Base-by-base conservation (phyloP, 352 stramenopile species). In the Phytophthora macrochlamydospora region DNA sequence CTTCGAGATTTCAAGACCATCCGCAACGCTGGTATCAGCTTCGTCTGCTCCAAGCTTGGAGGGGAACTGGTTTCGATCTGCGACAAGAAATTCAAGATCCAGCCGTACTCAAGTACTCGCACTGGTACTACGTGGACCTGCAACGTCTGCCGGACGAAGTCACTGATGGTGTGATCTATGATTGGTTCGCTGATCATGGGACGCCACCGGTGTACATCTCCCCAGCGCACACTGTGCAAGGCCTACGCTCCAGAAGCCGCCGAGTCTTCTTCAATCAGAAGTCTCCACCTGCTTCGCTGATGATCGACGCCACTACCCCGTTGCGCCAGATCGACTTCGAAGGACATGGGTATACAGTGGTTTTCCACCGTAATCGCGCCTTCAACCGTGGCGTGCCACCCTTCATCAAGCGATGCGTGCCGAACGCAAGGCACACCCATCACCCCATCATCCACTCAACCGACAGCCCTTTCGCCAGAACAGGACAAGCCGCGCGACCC, bases 41-140 rank as follows among this genome's bases (percentile, higher is more conserved):
- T 71, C 18, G 24, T 62, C 4, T 69, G 55, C 31, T 57, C 62
- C 0, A 58, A 58, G 50, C 43, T 64, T 13, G 54, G 54, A 18
- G 28, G 28, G 3, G 9, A 30, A 12, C 28, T n/a, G 28, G 12
- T 61, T n/a, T 18, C 51, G 12, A 51, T 61, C 40, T 61, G 54
- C n/a, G 40, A 29, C 9, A 35, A 35, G 3, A 43, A 40, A 11
- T 51, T 30, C 38, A 51, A 32, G 0, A 48, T 59, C 7, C 52
- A 59, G 28, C 54, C 54, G 3, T 61, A 61, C 37, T 68, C 2
- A 67, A 67, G 31, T 69, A 69, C 40, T 62, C 61, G 4, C 62
- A 69, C 32, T 63, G 53, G 62, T 69, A 69, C 51, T 69, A 55
- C 28, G 48, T 69, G 0, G 62, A 69, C 14, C 49, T 69, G 13